Evolutionary conservation across 2,329 filamentous ascomycete genomes (phyloP).

Genomic region (Hymenoscyphus fructigenus): DNA sequence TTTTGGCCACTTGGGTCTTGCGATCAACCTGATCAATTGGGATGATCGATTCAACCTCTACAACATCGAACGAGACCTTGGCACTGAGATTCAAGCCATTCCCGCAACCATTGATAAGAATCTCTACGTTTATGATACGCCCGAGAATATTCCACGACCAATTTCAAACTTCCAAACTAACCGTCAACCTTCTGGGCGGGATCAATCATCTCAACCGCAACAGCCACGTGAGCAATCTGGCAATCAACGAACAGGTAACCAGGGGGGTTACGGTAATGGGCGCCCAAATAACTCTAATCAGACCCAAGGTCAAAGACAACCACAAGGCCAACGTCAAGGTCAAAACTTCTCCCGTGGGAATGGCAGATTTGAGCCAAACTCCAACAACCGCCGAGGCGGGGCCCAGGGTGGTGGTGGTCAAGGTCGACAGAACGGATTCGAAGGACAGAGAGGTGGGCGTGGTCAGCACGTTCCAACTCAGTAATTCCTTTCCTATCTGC

Average conservation of each 20-base stretch:
- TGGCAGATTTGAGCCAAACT: constrained; percentile 28
- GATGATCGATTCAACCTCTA: constrained; percentile 98
- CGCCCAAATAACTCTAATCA: constrained; percentile 31
- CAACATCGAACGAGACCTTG: constrained; percentile 95
- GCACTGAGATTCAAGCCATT: constrained; percentile 97
- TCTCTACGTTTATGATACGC: constrained; percentile 96
- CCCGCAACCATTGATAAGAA: constrained; percentile 94
- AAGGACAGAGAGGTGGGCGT: constrained; percentile 35
- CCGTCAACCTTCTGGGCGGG: constrained; percentile 30
- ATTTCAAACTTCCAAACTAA: constrained; percentile 50
- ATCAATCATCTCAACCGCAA: constrained; percentile 29
- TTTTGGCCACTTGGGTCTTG: constrained; percentile 94
- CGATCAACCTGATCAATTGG: constrained; percentile 99
- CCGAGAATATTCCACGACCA: constrained; percentile 89
- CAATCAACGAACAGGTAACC: constrained; percentile 26
- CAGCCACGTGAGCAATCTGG: constrained; percentile 30
- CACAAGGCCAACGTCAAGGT: constrained; percentile 32
- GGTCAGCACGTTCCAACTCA: constrained; percentile 31
- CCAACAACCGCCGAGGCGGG: constrained; percentile 30
- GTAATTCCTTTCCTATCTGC: constrained; percentile 24
- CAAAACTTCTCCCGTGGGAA: constrained; percentile 33
- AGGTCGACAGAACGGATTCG: constrained; percentile 33
- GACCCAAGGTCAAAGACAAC: constrained; percentile 30
- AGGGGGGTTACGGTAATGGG: constrained; percentile 30
- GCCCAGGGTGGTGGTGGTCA: constrained; percentile 32